Conservation (phyloP, 345 rosid species). For the Salix suchowensis region DNA sequence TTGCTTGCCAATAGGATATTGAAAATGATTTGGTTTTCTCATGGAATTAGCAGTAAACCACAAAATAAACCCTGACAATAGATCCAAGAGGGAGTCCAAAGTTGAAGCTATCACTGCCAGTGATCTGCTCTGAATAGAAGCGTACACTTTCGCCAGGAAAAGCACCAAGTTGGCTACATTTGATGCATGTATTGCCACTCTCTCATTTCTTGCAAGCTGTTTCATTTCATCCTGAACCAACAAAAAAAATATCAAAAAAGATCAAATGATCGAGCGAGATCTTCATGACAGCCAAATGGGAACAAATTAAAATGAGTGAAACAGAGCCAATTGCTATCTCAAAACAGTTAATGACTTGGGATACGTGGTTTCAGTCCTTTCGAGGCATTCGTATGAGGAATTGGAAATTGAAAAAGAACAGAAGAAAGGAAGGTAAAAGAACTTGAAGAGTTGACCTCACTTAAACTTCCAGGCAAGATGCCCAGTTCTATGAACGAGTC, state of each 20-base stretch:
- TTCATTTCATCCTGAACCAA: constrained; percentile 26
- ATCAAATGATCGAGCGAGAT: background rate
- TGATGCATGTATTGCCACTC: constrained; percentile 33
- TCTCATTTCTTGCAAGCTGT: constrained; percentile 29
- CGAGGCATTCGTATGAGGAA: background rate
- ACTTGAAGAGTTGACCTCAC: constrained; percentile 21
- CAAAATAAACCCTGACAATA: constrained; percentile 42
- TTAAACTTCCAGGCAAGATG: constrained; percentile 28
- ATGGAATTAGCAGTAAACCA: constrained; percentile 44
- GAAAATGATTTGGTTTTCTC: constrained; percentile 34
- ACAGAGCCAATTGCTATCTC: background rate
- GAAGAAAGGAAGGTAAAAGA: no score
- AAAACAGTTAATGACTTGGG: background rate
- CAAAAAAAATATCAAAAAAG: background rate
- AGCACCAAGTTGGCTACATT: constrained; percentile 44
- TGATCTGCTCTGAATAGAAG: constrained; percentile 27
- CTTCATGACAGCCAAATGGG: background rate
- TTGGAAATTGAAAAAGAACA: no score
- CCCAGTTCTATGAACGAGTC: constrained; percentile 46
- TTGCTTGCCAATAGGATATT: constrained; percentile 47
- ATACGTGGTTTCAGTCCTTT: background rate
- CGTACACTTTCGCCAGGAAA: constrained; percentile 37
- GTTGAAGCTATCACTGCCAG: constrained; percentile 46
- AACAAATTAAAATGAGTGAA: background rate
- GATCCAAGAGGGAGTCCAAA: constrained; percentile 37